Base-by-base conservation (phyloP, 768 basidiomycete species). In the Lentinula detonsa region DNA sequence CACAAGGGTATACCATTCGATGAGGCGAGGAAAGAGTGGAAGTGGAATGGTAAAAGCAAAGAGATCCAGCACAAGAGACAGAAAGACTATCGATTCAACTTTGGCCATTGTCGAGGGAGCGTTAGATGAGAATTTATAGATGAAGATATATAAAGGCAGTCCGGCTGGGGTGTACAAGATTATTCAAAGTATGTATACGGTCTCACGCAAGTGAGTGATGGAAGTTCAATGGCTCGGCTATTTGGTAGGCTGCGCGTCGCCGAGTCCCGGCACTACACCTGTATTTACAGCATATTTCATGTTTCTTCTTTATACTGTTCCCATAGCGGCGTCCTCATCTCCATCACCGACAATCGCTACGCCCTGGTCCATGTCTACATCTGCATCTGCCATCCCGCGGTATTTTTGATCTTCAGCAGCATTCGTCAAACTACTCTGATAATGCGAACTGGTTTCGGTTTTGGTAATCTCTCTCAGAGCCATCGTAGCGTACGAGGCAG, bases 401-500 rank as follows among this genome's bases (percentile, higher is more conserved):
- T 86, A 93, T 66, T 85, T 85, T 70, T 95, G 93, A 69, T 95
- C 93, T 70, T 90, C 91, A 21, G 91, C 86, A 35, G 82, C 79
- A 57, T 79, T 81, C 11, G 93, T 95, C 63, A 95, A 78, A 65
- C 77, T 76, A n/a, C 81, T 90, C 70, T 97, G 95, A 75, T 86
- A 88, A 67, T 94, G 93, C 43, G 93, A 88, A 70, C 93, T 94
- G 18, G 95, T 98, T 68, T 98, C 95, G 37, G 90, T 92, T 76
- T 96, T 98, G 13, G 95, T 94, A 48, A 97, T 85, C 74, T 97
- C 94, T 45, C 94, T 85, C 65, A 99, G 72, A 3, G 95, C 96
- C 97, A 99, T 99, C 2, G 97, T 99, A 1, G 97, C 97, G 73
- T 98, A 99, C 4, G 93, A 89, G 0, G 93, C 91, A 6, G 93